Evolutionary conservation across 495 filamentous ascomycete species (phyloP).

Genomic region (Hyphodiscus hymeniophilus): DNA sequence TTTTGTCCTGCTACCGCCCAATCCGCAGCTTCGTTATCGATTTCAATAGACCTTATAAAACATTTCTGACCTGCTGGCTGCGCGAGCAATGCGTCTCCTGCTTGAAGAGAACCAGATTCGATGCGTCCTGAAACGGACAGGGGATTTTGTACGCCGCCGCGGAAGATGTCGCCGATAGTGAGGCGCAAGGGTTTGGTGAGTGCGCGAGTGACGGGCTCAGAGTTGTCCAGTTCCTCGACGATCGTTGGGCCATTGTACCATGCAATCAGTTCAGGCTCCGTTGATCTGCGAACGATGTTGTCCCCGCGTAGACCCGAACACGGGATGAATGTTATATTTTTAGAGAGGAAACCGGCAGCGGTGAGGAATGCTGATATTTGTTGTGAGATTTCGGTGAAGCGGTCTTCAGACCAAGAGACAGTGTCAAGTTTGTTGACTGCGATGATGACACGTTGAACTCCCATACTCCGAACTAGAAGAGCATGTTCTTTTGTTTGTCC

Average conservation of each 20-base stretch:
- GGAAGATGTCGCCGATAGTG: constrained; percentile 74
- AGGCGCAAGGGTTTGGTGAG: constrained; percentile 76
- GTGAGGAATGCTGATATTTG: constrained; percentile 78
- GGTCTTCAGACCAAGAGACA: constrained; percentile 66
- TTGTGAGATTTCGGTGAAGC: constrained; percentile 78
- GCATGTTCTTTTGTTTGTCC: constrained; percentile 95
- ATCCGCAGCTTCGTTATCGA: constrained; percentile 58
- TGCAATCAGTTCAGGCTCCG: constrained; percentile 33
- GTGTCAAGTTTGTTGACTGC: constrained; percentile 93
- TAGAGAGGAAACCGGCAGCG: constrained; percentile 67
- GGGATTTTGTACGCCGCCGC: constrained; percentile 63
- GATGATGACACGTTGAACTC: constrained; percentile 77
- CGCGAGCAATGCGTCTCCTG: constrained; percentile 69
- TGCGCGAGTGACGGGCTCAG: constrained; percentile 60
- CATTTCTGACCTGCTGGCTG: constrained; percentile 77
- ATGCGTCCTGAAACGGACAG: constrained; percentile 80
- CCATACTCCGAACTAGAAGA: constrained; percentile 83
- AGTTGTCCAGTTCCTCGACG: constrained; percentile 73
- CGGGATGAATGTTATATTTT: constrained; percentile 78
- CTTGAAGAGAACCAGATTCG: constrained; percentile 73
- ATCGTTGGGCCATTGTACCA: constrained; percentile 82
- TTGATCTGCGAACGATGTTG: constrained; percentile 61
- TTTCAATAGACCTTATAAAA: constrained; percentile 66
- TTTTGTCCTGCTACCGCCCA: constrained; percentile 98
- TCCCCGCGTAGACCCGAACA: constrained; percentile 83